A percentile compares a stretch with the other conserved stretches of the same genome.
phyloP scores from a whole-genome alignment of 441 rosid species.

The Gossypium gossypioides region DNA sequence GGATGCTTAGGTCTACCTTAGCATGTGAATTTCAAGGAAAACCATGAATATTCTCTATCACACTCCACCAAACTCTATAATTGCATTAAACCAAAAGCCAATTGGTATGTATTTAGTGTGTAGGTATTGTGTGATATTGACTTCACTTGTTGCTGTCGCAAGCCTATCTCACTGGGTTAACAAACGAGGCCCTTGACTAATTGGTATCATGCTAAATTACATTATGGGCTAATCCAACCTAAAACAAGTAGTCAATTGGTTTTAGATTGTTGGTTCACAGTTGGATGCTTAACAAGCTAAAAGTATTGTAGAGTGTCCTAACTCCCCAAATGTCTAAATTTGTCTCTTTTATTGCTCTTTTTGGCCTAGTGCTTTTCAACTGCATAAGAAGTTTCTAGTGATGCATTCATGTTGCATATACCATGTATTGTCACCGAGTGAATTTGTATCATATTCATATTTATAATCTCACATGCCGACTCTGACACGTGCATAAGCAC shows the following conservation, averaged over 20 bases:
- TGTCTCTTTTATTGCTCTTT: not conserved
- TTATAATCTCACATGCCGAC: not conserved
- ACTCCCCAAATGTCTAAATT: not conserved
- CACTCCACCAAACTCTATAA: not conserved
- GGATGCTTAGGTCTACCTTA: not conserved
- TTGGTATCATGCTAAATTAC: not conserved
- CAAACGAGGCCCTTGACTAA: not conserved
- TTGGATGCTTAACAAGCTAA: constrained; percentile 2
- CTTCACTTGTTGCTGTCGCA: not conserved
- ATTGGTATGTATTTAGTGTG: not conserved
- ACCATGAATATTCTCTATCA: not conserved
- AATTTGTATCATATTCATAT: not conserved
- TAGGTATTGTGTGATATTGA: not conserved
- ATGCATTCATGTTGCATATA: not conserved
- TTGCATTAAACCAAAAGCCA: not conserved
- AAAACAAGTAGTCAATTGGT: not conserved
- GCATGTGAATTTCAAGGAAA: not conserved
- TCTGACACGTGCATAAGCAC: not conserved
- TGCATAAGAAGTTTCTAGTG: constrained; percentile 2
- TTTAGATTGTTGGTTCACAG: constrained; percentile 3
- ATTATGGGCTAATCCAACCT: not conserved
- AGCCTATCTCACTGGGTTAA: not conserved
- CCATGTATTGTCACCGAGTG: not conserved
- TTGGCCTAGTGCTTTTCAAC: not conserved
- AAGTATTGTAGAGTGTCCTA: not conserved